phyloP scores from a whole-genome alignment of 805 yeast species.

The Saturnispora kantuleensis region DNA sequence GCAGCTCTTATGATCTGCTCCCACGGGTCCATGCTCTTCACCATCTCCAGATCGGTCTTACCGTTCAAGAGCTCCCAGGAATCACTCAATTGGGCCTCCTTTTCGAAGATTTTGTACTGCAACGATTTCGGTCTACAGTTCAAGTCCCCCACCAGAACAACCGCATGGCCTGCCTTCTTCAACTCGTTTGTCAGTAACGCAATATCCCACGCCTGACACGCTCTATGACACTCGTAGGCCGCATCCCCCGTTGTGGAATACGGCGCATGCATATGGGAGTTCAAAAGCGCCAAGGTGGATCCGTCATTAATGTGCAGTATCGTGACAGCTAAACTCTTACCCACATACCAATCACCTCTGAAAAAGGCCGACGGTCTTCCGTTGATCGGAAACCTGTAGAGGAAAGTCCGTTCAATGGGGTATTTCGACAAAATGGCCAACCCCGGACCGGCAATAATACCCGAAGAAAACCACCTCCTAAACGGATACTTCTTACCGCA shows the following conservation, averaged over 20 bases:
- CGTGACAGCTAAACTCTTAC: constrained; percentile 78
- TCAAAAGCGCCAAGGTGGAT: constrained; percentile 60
- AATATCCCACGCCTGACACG: constrained; percentile 96
- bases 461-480: constrained; percentile 64
- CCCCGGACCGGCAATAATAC: constrained; percentile 90
- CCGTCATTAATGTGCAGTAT: constrained; percentile 44
- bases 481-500: constrained; percentile 48
- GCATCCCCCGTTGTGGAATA: constrained; percentile 78
- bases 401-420: constrained; percentile 70
- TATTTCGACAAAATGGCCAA: constrained; percentile 72
- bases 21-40: constrained; percentile 39
- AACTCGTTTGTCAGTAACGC: constrained; percentile 54
- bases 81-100: constrained; percentile 60
- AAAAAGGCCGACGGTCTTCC: constrained; percentile 91
- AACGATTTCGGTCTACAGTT: constrained; percentile 83
- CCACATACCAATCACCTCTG: constrained; percentile 97
- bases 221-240: constrained; percentile 79
- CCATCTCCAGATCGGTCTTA: constrained; percentile 29
- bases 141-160: constrained; percentile 85
- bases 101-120: constrained; percentile 64
- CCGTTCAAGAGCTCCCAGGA: constrained; percentile 74
- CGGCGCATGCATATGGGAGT: constrained; percentile 97
- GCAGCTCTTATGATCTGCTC: constrained; percentile 69
- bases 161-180: constrained; percentile 68
- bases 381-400: constrained; percentile 81